Evolutionary conservation across 495 filamentous ascomycete species (phyloP).

Genomic region (Cladorrhinum samala): DNA sequence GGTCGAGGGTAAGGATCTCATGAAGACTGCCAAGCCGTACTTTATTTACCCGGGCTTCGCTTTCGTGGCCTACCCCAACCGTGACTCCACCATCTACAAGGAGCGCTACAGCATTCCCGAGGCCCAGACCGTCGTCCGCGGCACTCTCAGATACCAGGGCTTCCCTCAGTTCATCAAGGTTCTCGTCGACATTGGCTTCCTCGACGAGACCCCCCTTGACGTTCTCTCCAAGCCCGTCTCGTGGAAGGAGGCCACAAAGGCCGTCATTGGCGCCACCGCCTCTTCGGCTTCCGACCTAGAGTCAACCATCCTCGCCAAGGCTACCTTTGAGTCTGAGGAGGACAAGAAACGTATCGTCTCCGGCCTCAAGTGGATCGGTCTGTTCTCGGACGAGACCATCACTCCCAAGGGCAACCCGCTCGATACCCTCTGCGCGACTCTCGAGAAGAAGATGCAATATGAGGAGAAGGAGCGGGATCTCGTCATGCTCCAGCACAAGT

Average conservation of each 20-base stretch:
- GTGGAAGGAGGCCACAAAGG: conserved; percentile 77
- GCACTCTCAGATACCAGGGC: conserved; percentile 76
- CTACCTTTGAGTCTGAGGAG: conserved; percentile 60
- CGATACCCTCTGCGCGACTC: conserved; percentile 81
- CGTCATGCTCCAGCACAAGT: conserved; percentile 81
- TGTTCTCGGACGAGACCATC: conserved; percentile 72
- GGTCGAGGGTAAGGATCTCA: conserved; percentile 57
- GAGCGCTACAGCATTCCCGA: conserved; percentile 91
- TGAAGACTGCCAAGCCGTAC: conserved; percentile 86
- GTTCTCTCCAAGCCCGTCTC: conserved; percentile 55
- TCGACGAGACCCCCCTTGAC: conserved; percentile 57
- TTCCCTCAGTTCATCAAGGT: conserved; percentile 83
- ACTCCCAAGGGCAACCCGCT: conserved; percentile 73
- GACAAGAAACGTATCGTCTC: conserved; percentile 70
- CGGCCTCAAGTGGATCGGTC: conserved; percentile 78
- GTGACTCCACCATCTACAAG: conserved; percentile 79
- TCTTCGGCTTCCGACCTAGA: conserved; percentile 59
- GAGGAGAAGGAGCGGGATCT: conserved; percentile 78
- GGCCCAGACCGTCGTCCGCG: conserved; percentile 61
- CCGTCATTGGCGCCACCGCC: conserved; percentile 63
- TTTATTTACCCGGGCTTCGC: conserved; percentile 81
- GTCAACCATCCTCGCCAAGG: conserved; percentile 67
- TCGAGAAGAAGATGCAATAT: conserved; percentile 91
- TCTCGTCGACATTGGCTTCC: conserved; percentile 84
- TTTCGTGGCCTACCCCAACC: conserved; percentile 91